Conservation (phyloP, 2,329 filamentous ascomycete species). For the Cladosporium austrohemisphaericum region DNA sequence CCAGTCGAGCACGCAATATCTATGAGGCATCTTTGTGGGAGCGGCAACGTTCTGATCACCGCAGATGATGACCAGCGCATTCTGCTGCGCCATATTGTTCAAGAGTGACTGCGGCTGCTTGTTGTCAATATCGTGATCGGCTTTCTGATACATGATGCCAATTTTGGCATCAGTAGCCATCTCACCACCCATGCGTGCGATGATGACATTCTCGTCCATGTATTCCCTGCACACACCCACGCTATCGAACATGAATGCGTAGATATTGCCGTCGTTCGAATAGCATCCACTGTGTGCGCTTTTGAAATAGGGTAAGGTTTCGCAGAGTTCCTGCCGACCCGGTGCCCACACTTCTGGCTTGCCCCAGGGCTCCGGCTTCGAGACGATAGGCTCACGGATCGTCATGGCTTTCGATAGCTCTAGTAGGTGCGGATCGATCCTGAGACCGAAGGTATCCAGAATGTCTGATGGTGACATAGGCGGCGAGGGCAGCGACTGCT, state of each 20-base stretch:
- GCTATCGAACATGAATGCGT: conserved; percentile 58
- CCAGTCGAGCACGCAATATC: conserved; percentile 64
- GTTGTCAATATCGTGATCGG: conserved; percentile 43
- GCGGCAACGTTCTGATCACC: conserved; percentile 51
- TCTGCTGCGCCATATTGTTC: conserved; percentile 44
- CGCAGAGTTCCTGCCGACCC: conserved; percentile 58
- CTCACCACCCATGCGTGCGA: conserved; percentile 59
- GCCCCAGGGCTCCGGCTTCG: conserved; percentile 33
- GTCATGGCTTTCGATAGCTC: conserved; percentile 26
- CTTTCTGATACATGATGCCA: conserved; percentile 45
- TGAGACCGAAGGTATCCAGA: background rate
- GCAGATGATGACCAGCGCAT: conserved; percentile 51
- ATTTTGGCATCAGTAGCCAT: conserved; percentile 43
- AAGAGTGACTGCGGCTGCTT: conserved; percentile 39
- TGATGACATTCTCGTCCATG: conserved; percentile 59
- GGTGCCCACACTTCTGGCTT: conserved; percentile 55
- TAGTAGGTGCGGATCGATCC: conserved; percentile 18
- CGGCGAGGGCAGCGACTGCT: background rate
- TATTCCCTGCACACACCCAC: conserved; percentile 53
- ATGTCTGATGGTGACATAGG: background rate
- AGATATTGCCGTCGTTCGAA: conserved; percentile 45
- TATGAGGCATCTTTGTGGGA: conserved; percentile 50
- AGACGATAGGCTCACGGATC: conserved; percentile 21
- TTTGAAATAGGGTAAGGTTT: conserved; percentile 61
- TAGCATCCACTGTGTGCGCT: conserved; percentile 60